Conservation (phyloP, 495 filamentous ascomycete genomes). For the Hypoxylon fragiforme region DNA sequence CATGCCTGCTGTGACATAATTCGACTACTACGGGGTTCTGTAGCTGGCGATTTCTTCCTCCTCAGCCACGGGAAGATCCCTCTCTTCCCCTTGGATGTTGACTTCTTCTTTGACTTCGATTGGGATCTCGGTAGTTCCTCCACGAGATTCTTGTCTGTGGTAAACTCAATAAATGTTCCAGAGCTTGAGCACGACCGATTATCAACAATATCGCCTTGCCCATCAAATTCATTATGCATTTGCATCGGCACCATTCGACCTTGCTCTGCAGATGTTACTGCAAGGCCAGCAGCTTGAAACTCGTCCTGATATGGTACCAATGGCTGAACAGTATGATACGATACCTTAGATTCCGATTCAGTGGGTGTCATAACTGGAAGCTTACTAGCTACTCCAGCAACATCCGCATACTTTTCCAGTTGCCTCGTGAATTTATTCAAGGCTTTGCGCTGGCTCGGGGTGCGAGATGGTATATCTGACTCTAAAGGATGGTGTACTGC, state of each 20-base stretch:
- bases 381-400: conserved; percentile 29
- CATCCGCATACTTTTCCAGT: conserved; percentile 45
- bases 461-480: conserved; percentile 33
- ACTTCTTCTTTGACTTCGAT: conserved; percentile 13
- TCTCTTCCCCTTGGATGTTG: conserved; percentile 12
- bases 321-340: conserved; percentile 49
- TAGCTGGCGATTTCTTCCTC: conserved; percentile 25
- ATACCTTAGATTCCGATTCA: conserved; percentile 37
- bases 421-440: conserved; percentile 47
- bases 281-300: conserved; percentile 52
- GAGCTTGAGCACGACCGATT: conserved; percentile 21
- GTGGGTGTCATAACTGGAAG: conserved; percentile 38
- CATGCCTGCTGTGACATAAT: conserved; percentile 1
- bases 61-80: conserved; percentile 33
- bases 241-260: conserved; percentile 4
- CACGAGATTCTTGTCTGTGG: conserved; percentile 19
- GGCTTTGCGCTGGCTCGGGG: conserved; percentile 41
- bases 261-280: conserved; percentile 54
- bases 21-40: background rate
- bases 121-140: conserved; percentile 14
- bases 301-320: conserved; percentile 50
- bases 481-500: background rate
- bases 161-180: conserved; percentile 38
- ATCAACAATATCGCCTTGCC: conserved; percentile 4
- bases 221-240: conserved; percentile 9